Percentiles rank a stretch among this genome's conserved stretches.
These are phyloP conservation scores for Cetraspora pellucida DNA, from an alignment of 192 early-diverging fungal genomes.

Conservation along the genomic window DNA sequence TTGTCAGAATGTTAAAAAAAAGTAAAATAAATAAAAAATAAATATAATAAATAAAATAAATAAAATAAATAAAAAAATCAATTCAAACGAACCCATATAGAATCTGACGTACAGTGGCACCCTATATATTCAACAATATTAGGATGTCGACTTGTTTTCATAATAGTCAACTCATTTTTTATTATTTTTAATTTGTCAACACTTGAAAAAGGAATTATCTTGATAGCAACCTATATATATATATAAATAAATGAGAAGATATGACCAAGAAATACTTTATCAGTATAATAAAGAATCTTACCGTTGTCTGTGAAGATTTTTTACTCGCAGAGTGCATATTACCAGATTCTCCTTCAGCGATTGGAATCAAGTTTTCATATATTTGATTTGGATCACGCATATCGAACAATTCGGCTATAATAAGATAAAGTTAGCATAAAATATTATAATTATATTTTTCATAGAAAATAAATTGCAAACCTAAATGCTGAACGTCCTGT, in stretches of 20 bases:
- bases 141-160: constrained; percentile 85
- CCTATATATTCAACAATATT: constrained; percentile 97
- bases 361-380: constrained; percentile 86
- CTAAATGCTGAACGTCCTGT: constrained; percentile 5
- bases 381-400: constrained; percentile 74
- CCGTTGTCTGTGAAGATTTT: constrained; percentile 46
- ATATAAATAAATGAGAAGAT: background rate
- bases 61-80: background rate
- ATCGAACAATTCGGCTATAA: constrained; percentile 69
- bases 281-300: background rate
- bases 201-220: constrained; percentile 85
- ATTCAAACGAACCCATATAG: constrained; percentile 73
- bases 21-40: background rate
- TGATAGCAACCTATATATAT: constrained; percentile 74
- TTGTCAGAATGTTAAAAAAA: background rate
- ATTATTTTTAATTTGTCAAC: constrained; percentile 90
- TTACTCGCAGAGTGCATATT: constrained; percentile 85
- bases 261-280: background rate
- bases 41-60: background rate
- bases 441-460: background rate
- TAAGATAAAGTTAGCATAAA: background rate
- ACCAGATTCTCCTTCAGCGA: constrained; percentile 94
- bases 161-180: constrained; percentile 83
- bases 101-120: constrained; percentile 75
- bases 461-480: background rate